phyloP scores from a whole-genome alignment of 208 protist genomes.

The Endotrypanum monterogeii region DNA sequence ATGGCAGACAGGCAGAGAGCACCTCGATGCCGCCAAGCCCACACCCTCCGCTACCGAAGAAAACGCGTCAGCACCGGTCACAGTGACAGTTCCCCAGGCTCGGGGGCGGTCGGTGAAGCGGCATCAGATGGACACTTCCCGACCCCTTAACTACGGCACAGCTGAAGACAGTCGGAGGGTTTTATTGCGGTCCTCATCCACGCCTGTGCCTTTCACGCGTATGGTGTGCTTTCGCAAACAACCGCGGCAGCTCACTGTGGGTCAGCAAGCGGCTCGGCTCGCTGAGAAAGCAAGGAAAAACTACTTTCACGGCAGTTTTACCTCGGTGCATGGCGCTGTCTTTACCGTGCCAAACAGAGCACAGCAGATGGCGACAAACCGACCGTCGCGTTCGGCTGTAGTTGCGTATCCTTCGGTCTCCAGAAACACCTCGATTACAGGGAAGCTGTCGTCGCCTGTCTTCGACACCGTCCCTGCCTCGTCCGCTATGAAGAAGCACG shows the following conservation, averaged over 20 bases:
- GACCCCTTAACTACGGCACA: conserved; percentile 39
- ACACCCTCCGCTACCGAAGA: conserved; percentile 30
- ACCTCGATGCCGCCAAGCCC: conserved; percentile 14
- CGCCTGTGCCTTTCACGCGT: conserved; percentile 50
- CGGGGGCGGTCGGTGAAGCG: conserved; percentile 19
- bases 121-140: conserved; percentile 1
- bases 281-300: conserved; percentile 68
- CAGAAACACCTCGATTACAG: conserved; percentile 24
- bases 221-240: conserved; percentile 44
- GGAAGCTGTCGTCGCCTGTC: conserved; percentile 17
- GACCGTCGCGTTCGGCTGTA: conserved; percentile 38
- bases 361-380: conserved; percentile 50
- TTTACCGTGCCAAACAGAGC: conserved; percentile 69
- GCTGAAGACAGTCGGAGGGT: conserved; percentile 7
- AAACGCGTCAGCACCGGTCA: neutral
- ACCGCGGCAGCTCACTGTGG: conserved; percentile 50
- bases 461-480: conserved; percentile 25
- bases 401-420: conserved; percentile 15
- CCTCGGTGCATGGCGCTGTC: conserved; percentile 69
- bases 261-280: conserved; percentile 60
- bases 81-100: conserved; percentile 1
- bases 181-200: conserved; percentile 50
- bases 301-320: conserved; percentile 83
- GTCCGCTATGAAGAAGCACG: conserved; percentile 52
- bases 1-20: neutral